Evolutionary conservation across 768 basidiomycete genomes (phyloP).

Genomic region (Udeniomyces megalosporus): DNA sequence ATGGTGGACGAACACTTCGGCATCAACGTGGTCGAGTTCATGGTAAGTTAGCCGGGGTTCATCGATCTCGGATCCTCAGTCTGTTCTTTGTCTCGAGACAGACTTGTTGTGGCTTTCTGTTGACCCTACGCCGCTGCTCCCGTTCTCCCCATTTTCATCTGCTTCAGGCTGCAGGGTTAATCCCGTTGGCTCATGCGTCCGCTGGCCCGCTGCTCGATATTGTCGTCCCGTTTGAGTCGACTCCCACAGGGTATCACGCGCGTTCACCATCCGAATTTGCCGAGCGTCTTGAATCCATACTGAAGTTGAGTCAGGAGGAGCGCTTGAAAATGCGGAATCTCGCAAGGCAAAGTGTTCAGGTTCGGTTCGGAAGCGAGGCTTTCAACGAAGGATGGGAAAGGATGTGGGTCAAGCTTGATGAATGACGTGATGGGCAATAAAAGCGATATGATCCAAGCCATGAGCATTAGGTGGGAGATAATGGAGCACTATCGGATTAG

Average conservation of each 20-base stretch:
- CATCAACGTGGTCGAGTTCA: conserved; percentile 92
- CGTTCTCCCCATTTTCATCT: not conserved
- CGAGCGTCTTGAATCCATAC: conserved; percentile 43
- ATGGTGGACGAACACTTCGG: conserved; percentile 99
- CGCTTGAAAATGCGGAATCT: conserved; percentile 49
- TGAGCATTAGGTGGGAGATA: no score
- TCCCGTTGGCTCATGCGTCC: conserved; percentile 81
- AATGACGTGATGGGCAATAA: no score
- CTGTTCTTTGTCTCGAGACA: not conserved
- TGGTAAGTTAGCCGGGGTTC: conserved; percentile 51
- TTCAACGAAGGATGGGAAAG: conserved; percentile 53
- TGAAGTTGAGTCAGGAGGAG: conserved; percentile 42
- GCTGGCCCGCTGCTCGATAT: conserved; percentile 87
- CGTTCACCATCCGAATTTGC: conserved; percentile 49
- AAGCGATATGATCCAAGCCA: no score
- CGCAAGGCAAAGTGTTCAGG: conserved; percentile 53
- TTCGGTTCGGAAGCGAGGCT: conserved; percentile 56
- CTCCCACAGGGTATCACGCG: conserved; percentile 58
- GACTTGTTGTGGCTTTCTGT: not conserved
- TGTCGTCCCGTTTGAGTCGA: conserved; percentile 50
- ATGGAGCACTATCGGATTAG: no score
- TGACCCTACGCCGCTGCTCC: no score
- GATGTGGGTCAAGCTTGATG: no score
- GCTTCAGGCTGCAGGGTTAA: conserved; percentile 80
- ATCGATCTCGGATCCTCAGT: conserved; percentile 34